Conservation (phyloP, 2,329 filamentous ascomycete genomes). For the Emmonsiellopsis sp. region DNA sequence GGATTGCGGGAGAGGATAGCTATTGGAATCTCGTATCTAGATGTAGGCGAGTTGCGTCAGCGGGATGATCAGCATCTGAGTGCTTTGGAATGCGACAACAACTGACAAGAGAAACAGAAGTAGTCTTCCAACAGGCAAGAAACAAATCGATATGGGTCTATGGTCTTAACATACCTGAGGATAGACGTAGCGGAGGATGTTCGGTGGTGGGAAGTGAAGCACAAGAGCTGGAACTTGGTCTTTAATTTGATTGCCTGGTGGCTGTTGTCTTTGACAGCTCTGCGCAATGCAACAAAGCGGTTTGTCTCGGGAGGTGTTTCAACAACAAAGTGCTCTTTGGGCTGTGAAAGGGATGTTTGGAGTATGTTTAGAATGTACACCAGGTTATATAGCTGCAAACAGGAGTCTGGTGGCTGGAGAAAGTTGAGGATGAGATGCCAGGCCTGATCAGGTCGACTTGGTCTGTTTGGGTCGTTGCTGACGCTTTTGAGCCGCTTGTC, state of each 20-base stretch:
- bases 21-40: not conserved
- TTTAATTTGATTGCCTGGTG: not conserved
- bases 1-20: not conserved
- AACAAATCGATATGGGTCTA: no score
- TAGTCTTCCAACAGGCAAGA: no score
- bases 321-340: not conserved
- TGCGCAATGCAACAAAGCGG: not conserved
- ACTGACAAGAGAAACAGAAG: not conserved
- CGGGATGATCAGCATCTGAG: not conserved
- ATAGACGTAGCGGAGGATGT: no score
- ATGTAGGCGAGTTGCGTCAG: not conserved
- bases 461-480: not conserved
- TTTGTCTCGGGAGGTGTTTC: not conserved
- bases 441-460: not conserved
- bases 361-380: not conserved
- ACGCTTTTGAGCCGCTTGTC: no score
- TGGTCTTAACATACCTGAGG: no score
- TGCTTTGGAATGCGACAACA: not conserved
- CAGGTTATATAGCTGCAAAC: not conserved
- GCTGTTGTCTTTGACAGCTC: not conserved
- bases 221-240: not conserved
- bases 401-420: not conserved
- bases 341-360: not conserved
- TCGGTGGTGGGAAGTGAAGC: not conserved
- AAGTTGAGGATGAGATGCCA: not conserved